These are phyloP conservation scores for Colletotrichum sp. DNA, from an alignment of 2,329 filamentous ascomycete genomes.

Conservation along the genomic window DNA sequence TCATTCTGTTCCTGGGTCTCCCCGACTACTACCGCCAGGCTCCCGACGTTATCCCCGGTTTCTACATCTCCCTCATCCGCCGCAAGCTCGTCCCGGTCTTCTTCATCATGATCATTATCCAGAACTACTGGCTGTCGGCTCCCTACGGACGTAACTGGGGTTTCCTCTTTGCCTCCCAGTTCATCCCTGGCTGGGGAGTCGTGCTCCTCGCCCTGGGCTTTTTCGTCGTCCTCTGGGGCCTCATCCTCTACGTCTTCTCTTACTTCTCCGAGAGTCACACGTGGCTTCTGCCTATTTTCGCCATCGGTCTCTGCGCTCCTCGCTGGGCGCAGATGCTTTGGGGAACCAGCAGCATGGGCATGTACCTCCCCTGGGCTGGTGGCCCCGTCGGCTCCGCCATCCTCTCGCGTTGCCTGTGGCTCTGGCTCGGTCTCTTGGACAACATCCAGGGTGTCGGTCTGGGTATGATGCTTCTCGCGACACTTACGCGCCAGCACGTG, in stretches of 20 bases:
- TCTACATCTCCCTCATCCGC: slow-evolving; percentile 65
- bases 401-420: slow-evolving; percentile 62
- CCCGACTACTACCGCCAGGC: slow-evolving; percentile 70
- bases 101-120: slow-evolving; percentile 65
- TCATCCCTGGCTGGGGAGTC: slow-evolving; percentile 61
- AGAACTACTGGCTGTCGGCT: slow-evolving; percentile 71
- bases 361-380: slow-evolving; percentile 68
- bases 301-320: slow-evolving; percentile 68
- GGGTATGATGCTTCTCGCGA: slow-evolving; percentile 71
- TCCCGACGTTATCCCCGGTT: slow-evolving; percentile 67
- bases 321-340: slow-evolving; percentile 73
- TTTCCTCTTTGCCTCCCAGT: slow-evolving; percentile 64
- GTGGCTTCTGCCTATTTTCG: slow-evolving; percentile 72
- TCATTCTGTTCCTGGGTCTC: slow-evolving; percentile 63
- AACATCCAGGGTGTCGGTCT: slow-evolving; percentile 69
- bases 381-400: slow-evolving; percentile 54
- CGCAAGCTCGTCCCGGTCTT: slow-evolving; percentile 73
- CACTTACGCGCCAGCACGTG: slow-evolving; percentile 68
- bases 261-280: slow-evolving; percentile 63
- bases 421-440: slow-evolving; percentile 69
- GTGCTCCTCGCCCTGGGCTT: slow-evolving; percentile 60
- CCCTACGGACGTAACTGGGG: slow-evolving; percentile 72
- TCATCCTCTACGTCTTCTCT: slow-evolving; percentile 55
- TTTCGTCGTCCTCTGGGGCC: slow-evolving; percentile 61
- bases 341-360: slow-evolving; percentile 64